Evolutionary conservation across 2,329 filamentous ascomycete genomes (phyloP).

Genomic region (Cladobotryum mycophilum): DNA sequence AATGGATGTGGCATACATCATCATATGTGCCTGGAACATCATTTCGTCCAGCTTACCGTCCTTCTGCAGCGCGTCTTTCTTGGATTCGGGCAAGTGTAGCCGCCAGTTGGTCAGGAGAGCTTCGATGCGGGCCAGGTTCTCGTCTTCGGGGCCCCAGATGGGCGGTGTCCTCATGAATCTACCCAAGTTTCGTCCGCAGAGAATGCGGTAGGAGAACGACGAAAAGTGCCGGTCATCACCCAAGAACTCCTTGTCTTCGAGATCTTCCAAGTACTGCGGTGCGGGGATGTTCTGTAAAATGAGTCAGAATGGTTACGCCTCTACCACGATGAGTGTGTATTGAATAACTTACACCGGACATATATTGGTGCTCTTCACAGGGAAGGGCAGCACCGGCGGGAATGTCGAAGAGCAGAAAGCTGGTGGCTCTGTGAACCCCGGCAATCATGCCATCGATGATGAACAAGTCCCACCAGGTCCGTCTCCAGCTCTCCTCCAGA

Average conservation of each 20-base stretch:
- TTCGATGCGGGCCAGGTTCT: conserved; percentile 46
- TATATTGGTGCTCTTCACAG: conserved; percentile 73
- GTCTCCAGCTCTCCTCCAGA: conserved; percentile 74
- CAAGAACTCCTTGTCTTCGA: conserved; percentile 69
- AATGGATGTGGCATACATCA: conserved; percentile 60
- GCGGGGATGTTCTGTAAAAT: conserved; percentile 46
- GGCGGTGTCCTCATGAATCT: conserved; percentile 59
- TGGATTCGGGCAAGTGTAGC: conserved; percentile 67
- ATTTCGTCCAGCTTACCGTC: conserved; percentile 76
- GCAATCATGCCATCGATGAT: conserved; percentile 81
- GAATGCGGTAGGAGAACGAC: conserved; percentile 78
- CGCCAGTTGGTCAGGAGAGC: conserved; percentile 64
- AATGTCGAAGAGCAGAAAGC: conserved; percentile 63
- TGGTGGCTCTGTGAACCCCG: conserved; percentile 67
- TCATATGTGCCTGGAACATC: conserved; percentile 87
- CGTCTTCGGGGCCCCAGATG: conserved; percentile 47
- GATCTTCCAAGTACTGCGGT: conserved; percentile 62
- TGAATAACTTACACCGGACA: conserved; percentile 44
- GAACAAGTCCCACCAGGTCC: conserved; percentile 86
- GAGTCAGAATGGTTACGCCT: not conserved
- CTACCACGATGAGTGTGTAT: not conserved
- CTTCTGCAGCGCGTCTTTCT: conserved; percentile 62
- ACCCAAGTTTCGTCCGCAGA: conserved; percentile 71
- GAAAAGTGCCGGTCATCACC: conserved; percentile 67
- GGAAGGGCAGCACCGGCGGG: conserved; percentile 65